phyloP scores from a whole-genome alignment of 192 early-diverging fungal species.

The Coemansia erecta region DNA sequence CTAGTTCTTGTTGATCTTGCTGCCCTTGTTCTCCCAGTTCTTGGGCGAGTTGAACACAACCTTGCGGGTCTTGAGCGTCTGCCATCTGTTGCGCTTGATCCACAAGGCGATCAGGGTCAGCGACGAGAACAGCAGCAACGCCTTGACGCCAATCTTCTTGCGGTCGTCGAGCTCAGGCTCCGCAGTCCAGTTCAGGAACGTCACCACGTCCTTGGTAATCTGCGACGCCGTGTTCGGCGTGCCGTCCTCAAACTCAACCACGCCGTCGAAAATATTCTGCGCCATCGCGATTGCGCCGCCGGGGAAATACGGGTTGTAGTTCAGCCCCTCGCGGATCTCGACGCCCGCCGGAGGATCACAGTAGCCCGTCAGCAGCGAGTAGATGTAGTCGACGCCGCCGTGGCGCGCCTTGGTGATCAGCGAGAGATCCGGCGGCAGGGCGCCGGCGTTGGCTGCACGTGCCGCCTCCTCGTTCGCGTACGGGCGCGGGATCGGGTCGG shows the following conservation, averaged over 20 bases:
- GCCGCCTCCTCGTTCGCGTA: slow-evolving; percentile 98
- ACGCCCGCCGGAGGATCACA: slow-evolving; percentile 92
- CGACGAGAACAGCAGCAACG: slow-evolving; percentile 65
- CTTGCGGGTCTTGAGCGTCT: slow-evolving; percentile 89
- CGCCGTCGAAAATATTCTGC: slow-evolving; percentile 86
- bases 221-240: slow-evolving; percentile 94
- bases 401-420: slow-evolving; percentile 94
- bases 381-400: slow-evolving; percentile 93
- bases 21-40: slow-evolving; percentile 40
- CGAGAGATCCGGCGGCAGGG: slow-evolving; percentile 92
- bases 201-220: slow-evolving; percentile 95
- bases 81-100: slow-evolving; percentile 93
- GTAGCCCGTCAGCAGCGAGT: slow-evolving; percentile 93
- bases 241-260: slow-evolving; percentile 95
- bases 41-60: slow-evolving; percentile 69
- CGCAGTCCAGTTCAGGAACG: slow-evolving; percentile 93
- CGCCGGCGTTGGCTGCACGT: slow-evolving; percentile 93
- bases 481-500: slow-evolving; percentile 85
- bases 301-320: slow-evolving; percentile 99
- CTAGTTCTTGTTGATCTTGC: slow-evolving; percentile 23
- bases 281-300: slow-evolving; percentile 98
- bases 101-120: slow-evolving; percentile 79
- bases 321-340: slow-evolving; percentile 87
- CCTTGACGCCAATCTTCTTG: slow-evolving; percentile 95
- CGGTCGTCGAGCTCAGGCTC: slow-evolving; percentile 97